Evolutionary conservation across 2,329 filamentous ascomycete species (phyloP).

Genomic region (Ophiostoma ips): DNA sequence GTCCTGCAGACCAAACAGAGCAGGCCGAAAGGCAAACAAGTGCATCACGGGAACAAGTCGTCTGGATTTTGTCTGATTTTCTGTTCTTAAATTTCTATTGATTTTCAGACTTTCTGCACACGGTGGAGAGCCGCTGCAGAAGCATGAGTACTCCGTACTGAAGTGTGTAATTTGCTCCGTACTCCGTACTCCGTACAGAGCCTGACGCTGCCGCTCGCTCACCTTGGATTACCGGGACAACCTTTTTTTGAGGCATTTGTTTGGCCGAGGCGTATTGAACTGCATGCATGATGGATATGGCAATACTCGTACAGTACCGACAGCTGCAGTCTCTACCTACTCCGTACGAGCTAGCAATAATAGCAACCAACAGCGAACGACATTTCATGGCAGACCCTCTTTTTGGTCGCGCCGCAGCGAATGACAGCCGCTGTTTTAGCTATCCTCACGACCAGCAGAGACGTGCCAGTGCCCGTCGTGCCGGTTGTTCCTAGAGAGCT

Average conservation of each 20-base stretch:
- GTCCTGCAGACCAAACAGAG: conserved; percentile 14
- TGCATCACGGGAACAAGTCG: neutral
- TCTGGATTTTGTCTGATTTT: neutral
- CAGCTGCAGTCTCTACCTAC: neutral
- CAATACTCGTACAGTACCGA: too few relatives aligned
- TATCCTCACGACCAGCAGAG: conserved; percentile 1
- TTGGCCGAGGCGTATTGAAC: conserved; percentile 1
- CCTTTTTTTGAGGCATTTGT: conserved; percentile 9
- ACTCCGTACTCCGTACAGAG: neutral
- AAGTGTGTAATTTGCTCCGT: neutral
- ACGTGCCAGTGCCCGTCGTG: too few relatives aligned
- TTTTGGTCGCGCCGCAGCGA: neutral
- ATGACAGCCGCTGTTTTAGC: conserved; percentile 10
- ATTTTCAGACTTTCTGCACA: neutral
- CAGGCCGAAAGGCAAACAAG: conserved; percentile 3
- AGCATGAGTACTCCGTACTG: too few relatives aligned
- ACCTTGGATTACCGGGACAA: conserved; percentile 7
- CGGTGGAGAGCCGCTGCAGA: neutral
- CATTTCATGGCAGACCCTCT: neutral
- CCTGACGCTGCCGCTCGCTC: neutral
- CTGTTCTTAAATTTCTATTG: neutral
- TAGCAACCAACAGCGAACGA: neutral
- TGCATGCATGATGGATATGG: too few relatives aligned
- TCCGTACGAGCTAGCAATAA: neutral
- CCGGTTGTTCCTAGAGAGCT: too few relatives aligned